Evolutionary conservation across 129 eudicot genomes (phyloP), one percentile per base, ranked within the genome.

Genomic region (Flaveria bidentis): DNA sequence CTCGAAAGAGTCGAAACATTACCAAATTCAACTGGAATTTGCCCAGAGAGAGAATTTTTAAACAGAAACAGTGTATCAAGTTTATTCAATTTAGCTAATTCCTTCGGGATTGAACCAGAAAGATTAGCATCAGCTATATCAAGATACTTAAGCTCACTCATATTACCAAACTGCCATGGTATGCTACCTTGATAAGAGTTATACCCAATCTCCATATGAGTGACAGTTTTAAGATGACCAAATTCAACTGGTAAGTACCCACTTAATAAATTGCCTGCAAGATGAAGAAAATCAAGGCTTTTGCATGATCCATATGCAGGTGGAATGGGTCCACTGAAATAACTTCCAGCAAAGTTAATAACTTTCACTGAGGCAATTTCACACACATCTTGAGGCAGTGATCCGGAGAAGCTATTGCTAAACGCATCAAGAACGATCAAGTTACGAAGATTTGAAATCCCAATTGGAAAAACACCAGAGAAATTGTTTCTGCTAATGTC

Each of bases 141-240:
- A 77, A 94, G 99, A 85, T 94, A 94, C 67, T 67, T 80, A 69
- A 94, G 91, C 78, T 81, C 85, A 82, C 89, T 86, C 97, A 94
- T 84, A 73, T 94, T 91, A 10, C 97, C 96, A 77, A 91, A 81
- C 78, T 94, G 84, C 97, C 91, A 86, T 45, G 99, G 99, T 50
- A 94, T 84, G 61, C 79, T 72, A 12, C 97, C 90, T 70, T 87
- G 80, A 75, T 91, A 94, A 20, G 78, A 61, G 62, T 94, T 94
- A 55, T 94, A 94, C 18, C 99, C 99, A 78, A 94, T 94, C 76
- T 94, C 99, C 90, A 94, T 94, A 45, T 94, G 97, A n/a, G 87
- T 82, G 25, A 94, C 41, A 26, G 86, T 85, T 71, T 86, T 83
- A 17, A 94, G 84, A 62, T 67, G 78, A 1, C 97, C 97, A 60